Percentiles rank a stretch among this genome's conserved stretches.
Conservation (phyloP, 2,329 filamentous ascomycete genomes). For the Aureobasidium sp. region DNA sequence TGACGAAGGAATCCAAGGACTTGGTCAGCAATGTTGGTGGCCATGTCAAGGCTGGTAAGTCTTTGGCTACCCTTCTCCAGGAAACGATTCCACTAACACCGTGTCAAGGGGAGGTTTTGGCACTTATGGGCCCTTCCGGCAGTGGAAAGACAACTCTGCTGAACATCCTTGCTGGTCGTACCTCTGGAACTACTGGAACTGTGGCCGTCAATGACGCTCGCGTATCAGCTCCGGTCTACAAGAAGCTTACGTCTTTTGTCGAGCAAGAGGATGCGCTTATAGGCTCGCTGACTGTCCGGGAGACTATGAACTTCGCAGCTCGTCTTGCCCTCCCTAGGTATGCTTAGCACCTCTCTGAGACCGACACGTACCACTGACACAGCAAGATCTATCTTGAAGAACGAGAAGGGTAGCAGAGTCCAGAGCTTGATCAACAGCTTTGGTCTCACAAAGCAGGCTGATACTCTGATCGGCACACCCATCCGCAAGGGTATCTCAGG, state of each 20-base stretch:
- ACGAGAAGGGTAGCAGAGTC: conserved; percentile 54
- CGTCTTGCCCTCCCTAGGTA: conserved; percentile 48
- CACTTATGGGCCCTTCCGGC: conserved; percentile 66
- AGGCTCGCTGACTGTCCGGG: conserved; percentile 67
- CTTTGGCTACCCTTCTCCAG: too few relatives aligned
- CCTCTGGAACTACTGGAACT: conserved; percentile 42
- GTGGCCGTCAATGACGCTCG: conserved; percentile 55
- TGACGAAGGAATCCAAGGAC: conserved; percentile 51
- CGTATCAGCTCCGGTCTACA: conserved; percentile 46
- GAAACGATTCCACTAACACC: not conserved
- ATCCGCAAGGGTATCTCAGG: conserved; percentile 74
- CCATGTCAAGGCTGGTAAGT: conserved; percentile 33
- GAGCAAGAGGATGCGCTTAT: conserved; percentile 81
- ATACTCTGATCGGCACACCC: conserved; percentile 69
- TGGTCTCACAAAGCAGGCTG: conserved; percentile 59
- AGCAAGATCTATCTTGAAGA: conserved; percentile 41
- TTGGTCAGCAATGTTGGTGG: conserved; percentile 56
- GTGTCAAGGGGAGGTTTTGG: conserved; percentile 59
- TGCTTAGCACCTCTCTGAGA: not conserved
- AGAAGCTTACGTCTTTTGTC: conserved; percentile 55
- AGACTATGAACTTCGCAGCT: conserved; percentile 70
- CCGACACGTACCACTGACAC: not conserved
- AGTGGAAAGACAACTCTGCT: conserved; percentile 76
- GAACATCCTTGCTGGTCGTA: conserved; percentile 63
- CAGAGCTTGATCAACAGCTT: conserved; percentile 60